Base-by-base conservation (phyloP, 257 asterid genomes). In the Lithospermum erythrorhizon region DNA sequence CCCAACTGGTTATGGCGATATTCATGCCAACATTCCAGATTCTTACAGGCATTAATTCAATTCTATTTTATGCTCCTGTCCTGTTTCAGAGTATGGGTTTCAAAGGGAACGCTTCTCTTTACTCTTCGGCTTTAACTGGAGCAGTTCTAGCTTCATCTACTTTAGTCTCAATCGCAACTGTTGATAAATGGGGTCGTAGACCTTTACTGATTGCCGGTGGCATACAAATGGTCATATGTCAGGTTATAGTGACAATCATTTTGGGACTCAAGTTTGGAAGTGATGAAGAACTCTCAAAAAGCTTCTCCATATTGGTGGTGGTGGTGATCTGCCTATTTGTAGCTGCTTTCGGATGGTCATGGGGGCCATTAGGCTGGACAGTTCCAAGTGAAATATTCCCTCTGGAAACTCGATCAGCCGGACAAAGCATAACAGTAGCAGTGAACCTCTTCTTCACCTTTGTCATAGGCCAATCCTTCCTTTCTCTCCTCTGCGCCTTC, bases 61-160 rank as follows among this genome's bases (percentile, higher is more conserved):
- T 89, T 57, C 82, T 89, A 1, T 89, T 89, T 73, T 89, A 89
- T 48, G 96, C 96, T 1, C 96, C 96, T 0, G 89, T 89, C 53
- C 70, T 89, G 74, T 89, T 89, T 37, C 89, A 83, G 79, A 86
- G 76, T 41, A 76, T 89, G 85, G 95, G 95, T 23, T 86, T 89
- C 49, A 73, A 73, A 21, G 72, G 87, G 37, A 66, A 76, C 6
- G 88, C 95, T 0, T 68, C 87, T 1, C 86, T 89, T 8, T 82
- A 82, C 71, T 83, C 96, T 6, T 84, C 96, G 2, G 96, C 96
- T 22, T 59, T 82, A 54, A 89, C 96, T 0, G 90, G 95, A 1
- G 96, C 89, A 2, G 96, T 86, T 41, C 85, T 89, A 8, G 87
- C 76, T 48, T 72, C 81, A 2, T 86, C 96, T 0, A 89, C 96